Evolutionary conservation across 2,329 filamentous ascomycete species (phyloP).

Genomic region (Amauroascus niger): DNA sequence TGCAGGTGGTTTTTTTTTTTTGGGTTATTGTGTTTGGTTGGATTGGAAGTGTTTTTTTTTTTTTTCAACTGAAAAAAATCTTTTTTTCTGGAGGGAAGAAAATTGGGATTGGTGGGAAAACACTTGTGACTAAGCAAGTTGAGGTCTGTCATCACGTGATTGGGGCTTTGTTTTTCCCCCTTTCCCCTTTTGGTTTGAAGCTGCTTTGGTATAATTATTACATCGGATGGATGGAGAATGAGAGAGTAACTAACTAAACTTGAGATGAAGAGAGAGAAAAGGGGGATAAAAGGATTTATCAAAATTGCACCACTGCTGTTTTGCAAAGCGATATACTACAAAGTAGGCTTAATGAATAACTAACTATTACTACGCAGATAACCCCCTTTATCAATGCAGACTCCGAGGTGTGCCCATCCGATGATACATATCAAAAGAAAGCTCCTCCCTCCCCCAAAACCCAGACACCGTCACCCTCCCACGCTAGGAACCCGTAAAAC

Average conservation of each 20-base stretch:
- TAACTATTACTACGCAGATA: not conserved
- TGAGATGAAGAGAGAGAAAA: too few species aligned
- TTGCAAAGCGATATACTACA: slow-evolving; percentile 4
- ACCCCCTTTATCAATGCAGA: not conserved
- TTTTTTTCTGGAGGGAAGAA: not conserved
- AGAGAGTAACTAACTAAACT: too few species aligned
- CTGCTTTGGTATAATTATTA: too few species aligned
- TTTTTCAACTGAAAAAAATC: not conserved
- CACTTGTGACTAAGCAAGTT: not conserved
- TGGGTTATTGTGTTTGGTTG: not conserved
- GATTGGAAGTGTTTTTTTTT: too few species aligned
- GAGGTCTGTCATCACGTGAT: too few species aligned
- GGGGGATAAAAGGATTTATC: too few species aligned
- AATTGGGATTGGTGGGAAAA: not conserved
- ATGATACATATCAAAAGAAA: not conserved
- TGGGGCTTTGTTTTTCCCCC: too few species aligned
- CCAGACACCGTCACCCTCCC: not conserved
- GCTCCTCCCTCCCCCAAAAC: too few species aligned
- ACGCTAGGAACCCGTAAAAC: slow-evolving; percentile 1
- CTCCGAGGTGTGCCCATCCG: not conserved
- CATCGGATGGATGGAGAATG: too few species aligned
- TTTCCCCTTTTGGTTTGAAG: too few species aligned
- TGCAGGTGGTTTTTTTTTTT: not conserved
- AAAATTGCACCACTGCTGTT: too few species aligned
- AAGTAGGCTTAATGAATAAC: not conserved